Evolutionary conservation across 257 asterid species (phyloP).

Genomic region (Primulina huaijiensis): DNA sequence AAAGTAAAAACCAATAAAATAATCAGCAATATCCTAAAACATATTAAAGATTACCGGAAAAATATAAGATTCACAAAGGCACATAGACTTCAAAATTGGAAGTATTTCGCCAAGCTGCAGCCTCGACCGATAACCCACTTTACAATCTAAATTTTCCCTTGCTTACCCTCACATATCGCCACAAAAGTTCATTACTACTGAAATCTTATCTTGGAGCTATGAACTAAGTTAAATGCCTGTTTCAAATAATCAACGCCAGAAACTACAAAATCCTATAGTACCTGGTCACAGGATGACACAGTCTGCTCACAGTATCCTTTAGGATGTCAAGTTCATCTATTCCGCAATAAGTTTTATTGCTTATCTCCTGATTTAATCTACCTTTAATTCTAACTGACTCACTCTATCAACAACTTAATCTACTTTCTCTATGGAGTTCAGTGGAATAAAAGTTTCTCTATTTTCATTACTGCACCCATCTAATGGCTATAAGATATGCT

Average conservation of each 20-base stretch:
- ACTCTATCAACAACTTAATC: slow-evolving; percentile 1
- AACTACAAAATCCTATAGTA: background rate
- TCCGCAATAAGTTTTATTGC: background rate
- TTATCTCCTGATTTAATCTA: slow-evolving; percentile 17
- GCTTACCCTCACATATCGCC: slow-evolving; percentile 17
- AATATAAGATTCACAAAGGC: slow-evolving; percentile 1
- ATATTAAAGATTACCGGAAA: slow-evolving; percentile 1
- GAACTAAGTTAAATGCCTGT: background rate
- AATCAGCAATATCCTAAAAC: slow-evolving; percentile 15
- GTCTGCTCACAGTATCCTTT: no score
- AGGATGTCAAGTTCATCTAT: no score
- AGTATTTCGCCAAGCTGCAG: background rate
- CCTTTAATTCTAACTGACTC: slow-evolving; percentile 13
- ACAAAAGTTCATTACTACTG: slow-evolving; percentile 9
- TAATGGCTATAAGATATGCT: background rate
- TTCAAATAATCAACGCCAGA: background rate
- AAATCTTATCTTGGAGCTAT: slow-evolving; percentile 1
- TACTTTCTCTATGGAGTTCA: slow-evolving; percentile 7
- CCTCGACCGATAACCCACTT: slow-evolving; percentile 6
- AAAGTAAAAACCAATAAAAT: slow-evolving; percentile 25
- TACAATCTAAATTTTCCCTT: background rate
- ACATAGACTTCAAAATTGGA: slow-evolving; percentile 1
- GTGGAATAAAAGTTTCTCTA: slow-evolving; percentile 1
- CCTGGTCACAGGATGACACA: no score
- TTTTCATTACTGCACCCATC: slow-evolving; percentile 8